Evolutionary conservation across 768 basidiomycete species (phyloP).

Genomic region (Lentinula aciculospora): DNA sequence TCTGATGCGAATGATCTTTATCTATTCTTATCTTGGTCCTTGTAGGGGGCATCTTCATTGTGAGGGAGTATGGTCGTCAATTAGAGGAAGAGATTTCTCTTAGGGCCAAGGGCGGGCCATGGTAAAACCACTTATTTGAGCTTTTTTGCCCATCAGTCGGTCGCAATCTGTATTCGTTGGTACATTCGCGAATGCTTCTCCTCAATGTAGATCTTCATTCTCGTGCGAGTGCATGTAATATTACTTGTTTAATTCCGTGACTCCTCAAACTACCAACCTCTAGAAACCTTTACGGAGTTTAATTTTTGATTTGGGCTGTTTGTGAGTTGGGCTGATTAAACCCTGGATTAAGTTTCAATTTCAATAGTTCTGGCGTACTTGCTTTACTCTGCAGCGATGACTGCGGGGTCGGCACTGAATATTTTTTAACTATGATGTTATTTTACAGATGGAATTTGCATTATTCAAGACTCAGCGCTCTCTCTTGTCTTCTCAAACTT

Average conservation of each 20-base stretch:
- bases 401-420: too few species aligned
- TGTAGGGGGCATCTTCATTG: conserved; percentile 42
- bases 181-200: background rate
- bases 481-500: background rate
- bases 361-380: too few species aligned
- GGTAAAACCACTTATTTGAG: background rate
- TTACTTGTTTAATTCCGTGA: too few species aligned
- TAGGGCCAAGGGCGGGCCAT: conserved; percentile 14
- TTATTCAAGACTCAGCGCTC: background rate
- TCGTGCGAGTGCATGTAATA: background rate
- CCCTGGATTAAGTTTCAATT: too few species aligned
- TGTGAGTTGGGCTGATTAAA: too few species aligned
- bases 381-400: too few species aligned
- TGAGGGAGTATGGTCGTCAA: conserved; percentile 37
- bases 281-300: too few species aligned
- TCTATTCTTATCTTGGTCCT: conserved; percentile 1
- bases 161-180: background rate
- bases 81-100: conserved; percentile 37
- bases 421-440: too few species aligned
- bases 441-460: background rate
- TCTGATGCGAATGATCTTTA: background rate
- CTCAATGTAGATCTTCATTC: background rate
- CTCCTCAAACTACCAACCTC: too few species aligned
- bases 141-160: background rate
- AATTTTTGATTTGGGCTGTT: too few species aligned